Evolutionary conservation across 1,139 yeast species (phyloP).

Genomic region (Taphrina sp.): DNA sequence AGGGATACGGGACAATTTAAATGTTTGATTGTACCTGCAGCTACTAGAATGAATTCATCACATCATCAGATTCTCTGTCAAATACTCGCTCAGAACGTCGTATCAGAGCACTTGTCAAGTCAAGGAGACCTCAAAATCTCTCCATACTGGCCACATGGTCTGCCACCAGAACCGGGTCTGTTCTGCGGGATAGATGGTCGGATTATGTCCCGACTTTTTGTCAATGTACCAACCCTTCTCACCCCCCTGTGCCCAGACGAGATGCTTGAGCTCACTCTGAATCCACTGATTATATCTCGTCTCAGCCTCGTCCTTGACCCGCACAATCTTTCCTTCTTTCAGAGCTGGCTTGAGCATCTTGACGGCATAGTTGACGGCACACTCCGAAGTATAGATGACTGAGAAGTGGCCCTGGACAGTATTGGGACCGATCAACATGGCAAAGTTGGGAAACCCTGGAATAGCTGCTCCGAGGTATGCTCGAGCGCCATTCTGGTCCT

Average conservation of each 20-base stretch:
- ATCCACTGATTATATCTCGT: neutral
- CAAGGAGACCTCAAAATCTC: conserved; percentile 3
- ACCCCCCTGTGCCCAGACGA: conserved; percentile 3
- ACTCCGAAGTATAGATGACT: conserved; percentile 22
- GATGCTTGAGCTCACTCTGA: neutral
- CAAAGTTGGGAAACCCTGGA: conserved; percentile 25
- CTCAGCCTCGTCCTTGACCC: conserved; percentile 7
- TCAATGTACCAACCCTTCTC: conserved; percentile 3
- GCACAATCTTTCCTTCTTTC: neutral
- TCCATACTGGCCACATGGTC: conserved; percentile 4
- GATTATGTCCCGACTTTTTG: conserved; percentile 3
- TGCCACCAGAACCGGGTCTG: conserved; percentile 8
- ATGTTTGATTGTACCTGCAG: too few relatives aligned
- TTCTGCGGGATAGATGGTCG: conserved; percentile 5
- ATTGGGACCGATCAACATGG: conserved; percentile 25
- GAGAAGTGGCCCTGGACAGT: conserved; percentile 28
- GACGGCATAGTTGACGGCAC: conserved; percentile 17
- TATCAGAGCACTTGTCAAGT: too few relatives aligned
- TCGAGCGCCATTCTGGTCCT: conserved; percentile 24
- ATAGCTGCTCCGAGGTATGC: conserved; percentile 30
- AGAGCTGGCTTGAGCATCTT: neutral
- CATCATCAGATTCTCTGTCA: too few relatives aligned
- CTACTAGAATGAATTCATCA: too few relatives aligned
- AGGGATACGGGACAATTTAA: too few relatives aligned
- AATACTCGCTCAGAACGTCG: too few relatives aligned